These are phyloP conservation scores for Dianthus caryophyllus DNA, from an alignment of 148 eudicot species.

Conservation along the genomic window DNA sequence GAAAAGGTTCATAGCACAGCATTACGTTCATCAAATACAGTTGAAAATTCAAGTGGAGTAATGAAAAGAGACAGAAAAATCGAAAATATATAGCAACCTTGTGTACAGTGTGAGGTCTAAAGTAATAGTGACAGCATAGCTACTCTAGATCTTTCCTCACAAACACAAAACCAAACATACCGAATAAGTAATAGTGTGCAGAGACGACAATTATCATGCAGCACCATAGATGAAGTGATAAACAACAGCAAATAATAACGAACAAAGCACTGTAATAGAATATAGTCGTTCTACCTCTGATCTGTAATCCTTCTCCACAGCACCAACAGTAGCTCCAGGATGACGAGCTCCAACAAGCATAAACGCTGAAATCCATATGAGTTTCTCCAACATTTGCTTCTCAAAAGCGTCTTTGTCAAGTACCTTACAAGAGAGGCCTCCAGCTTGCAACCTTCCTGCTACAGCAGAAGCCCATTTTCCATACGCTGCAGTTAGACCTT, in stretches of 20 bases:
- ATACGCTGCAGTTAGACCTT: constrained; percentile 88
- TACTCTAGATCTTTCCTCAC: no score
- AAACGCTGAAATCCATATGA: constrained; percentile 95
- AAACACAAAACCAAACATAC: no score
- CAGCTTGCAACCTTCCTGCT: constrained; percentile 70
- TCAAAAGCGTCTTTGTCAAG: constrained; percentile 85
- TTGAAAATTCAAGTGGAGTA: background rate
- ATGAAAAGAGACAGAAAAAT: background rate
- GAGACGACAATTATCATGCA: no score
- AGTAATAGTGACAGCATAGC: no score
- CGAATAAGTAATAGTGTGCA: no score
- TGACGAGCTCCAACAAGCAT: constrained; percentile 99
- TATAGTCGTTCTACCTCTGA: constrained; percentile 52
- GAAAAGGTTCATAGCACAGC: background rate
- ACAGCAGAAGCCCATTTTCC: constrained; percentile 97
- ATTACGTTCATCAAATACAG: no score
- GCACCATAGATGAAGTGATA: no score
- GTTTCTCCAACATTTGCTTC: constrained; percentile 95
- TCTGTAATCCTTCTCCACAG: constrained; percentile 80
- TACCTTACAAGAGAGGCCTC: constrained; percentile 97
- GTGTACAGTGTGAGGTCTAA: background rate
- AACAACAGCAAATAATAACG: background rate
- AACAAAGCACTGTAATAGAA: background rate
- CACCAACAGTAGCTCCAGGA: constrained; percentile 96
- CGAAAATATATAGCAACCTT: background rate